Conservation (phyloP, 2,329 filamentous ascomycete genomes). For the Chaetomiaceae sp. region DNA sequence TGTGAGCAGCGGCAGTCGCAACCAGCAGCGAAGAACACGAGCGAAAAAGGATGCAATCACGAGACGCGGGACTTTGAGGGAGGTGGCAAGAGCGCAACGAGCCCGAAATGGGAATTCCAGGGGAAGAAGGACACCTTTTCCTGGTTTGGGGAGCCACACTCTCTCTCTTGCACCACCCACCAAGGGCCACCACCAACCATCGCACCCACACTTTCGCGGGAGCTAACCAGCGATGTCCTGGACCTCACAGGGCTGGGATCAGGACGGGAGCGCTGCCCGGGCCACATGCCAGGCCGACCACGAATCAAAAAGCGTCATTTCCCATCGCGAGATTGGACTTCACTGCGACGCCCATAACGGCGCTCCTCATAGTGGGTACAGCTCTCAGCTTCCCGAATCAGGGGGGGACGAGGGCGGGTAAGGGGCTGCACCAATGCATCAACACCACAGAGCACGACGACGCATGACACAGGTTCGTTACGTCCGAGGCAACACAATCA, state of each 20-base stretch:
- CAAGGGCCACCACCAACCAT: no score
- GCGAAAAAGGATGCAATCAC: conserved; percentile 6
- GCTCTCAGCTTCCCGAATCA: conserved; percentile 1
- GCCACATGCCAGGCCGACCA: conserved; percentile 13
- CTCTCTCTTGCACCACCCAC: no score
- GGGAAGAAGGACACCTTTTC: conserved; percentile 16
- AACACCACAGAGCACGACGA: no score
- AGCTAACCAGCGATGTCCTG: background rate
- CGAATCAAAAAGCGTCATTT: conserved; percentile 18
- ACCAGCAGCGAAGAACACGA: background rate
- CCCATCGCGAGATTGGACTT: conserved; percentile 23
- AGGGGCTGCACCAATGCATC: conserved; percentile 4
- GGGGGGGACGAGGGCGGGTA: background rate
- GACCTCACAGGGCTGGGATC: conserved; percentile 16
- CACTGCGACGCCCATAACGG: conserved; percentile 5
- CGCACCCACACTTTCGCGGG: background rate
- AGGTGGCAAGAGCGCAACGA: conserved; percentile 10
- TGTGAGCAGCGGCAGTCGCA: background rate
- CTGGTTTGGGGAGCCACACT: no score
- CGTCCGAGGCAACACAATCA: no score
- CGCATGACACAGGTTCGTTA: no score
- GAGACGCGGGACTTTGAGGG: background rate
- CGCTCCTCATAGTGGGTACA: conserved; percentile 11
- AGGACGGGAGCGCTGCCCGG: conserved; percentile 5
- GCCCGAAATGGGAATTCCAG: background rate